Conservation (phyloP, 2,329 filamentous ascomycete genomes). For the Phyllachora maydis region DNA sequence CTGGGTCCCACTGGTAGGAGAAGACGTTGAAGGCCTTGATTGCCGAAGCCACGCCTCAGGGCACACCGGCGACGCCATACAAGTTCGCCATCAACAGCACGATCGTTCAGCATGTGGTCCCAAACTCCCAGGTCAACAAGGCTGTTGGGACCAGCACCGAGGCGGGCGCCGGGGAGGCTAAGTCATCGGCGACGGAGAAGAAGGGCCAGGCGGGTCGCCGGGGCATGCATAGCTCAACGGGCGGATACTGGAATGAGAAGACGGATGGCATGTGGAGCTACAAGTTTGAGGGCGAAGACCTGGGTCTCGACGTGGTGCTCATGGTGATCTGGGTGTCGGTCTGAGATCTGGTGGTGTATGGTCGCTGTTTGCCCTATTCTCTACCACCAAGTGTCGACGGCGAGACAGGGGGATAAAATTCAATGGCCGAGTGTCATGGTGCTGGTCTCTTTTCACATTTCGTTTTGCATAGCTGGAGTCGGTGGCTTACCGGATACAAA, state of each 20-base stretch:
- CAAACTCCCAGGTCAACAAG: slow-evolving; percentile 43
- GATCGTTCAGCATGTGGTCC: slow-evolving; percentile 81
- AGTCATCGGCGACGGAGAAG: slow-evolving; percentile 34
- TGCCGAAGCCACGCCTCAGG: slow-evolving; percentile 44
- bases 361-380: too few species aligned
- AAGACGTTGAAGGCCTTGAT: slow-evolving; percentile 59
- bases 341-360: too few species aligned
- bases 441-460: too few species aligned
- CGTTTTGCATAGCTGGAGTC: too few species aligned
- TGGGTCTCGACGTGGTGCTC: slow-evolving; percentile 49
- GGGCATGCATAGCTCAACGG: slow-evolving; percentile 76
- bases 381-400: slow-evolving; percentile 2
- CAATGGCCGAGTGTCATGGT: too few species aligned
- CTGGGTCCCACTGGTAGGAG: slow-evolving; percentile 31
- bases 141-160: slow-evolving; percentile 30
- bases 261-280: slow-evolving; percentile 80
- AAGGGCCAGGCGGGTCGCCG: slow-evolving; percentile 62
- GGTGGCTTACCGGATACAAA: too few species aligned
- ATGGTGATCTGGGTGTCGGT: slow-evolving; percentile 64
- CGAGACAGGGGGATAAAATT: too few species aligned
- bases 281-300: slow-evolving; percentile 56
- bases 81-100: slow-evolving; percentile 98
- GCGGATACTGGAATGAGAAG: slow-evolving; percentile 80
- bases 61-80: slow-evolving; percentile 41
- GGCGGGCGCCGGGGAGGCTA: slow-evolving; percentile 24